Base-by-base conservation (phyloP, 164 flowering plant species). In the Cinnamomum chago region DNA sequence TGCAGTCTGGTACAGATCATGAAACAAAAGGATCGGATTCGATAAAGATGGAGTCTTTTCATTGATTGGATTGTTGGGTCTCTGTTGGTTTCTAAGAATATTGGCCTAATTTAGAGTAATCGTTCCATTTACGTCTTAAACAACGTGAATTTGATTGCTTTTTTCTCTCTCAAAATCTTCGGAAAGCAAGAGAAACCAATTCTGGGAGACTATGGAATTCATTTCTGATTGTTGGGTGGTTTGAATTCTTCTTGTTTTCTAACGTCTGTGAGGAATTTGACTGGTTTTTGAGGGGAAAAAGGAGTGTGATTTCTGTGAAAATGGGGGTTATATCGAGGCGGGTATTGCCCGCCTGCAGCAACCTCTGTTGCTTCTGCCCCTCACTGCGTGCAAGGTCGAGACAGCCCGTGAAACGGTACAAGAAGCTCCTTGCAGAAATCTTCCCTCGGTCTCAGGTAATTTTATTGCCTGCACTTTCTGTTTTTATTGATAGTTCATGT, bases 281-380 rank as follows among this genome's bases (percentile, higher is more conserved):
- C 13, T 55, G 60, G 60, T 55, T 55, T 52, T 52, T 50, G 23
- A 71, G 47, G 35, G 65, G n/a, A n/a, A 30, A 30, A 23, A 50
- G 24, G n/a, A 2, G 28, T 40, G 55, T 15, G 23, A 55, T 52
- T 67, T 70, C 35, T 70, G 27, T 30, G 47, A 67, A 28, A 79
- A 93, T 93, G 97, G 97, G 97, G 84, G 91, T 91, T 71, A 83
- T 93, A 85, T 93, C 97, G 13, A 86, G 97, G 79, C 84, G 86
- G 85, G 93, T 93, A 47, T 76, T 93, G 70, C 97, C 97, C 50
- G 93, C 72, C 75, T 93, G 97, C 70, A 90, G 94, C 47, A 91
- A 81, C 86, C 82, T 93, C 80, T 93, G 97, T 81, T 85, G 82
- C 84, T 81, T 90, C 81, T 93, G 97, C 76, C 97, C 97, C 24